Percentiles rank a stretch among this genome's conserved stretches.
phyloP scores from a whole-genome alignment of 176 grass and related monocot genomes.

The Ensete glaucum region DNA sequence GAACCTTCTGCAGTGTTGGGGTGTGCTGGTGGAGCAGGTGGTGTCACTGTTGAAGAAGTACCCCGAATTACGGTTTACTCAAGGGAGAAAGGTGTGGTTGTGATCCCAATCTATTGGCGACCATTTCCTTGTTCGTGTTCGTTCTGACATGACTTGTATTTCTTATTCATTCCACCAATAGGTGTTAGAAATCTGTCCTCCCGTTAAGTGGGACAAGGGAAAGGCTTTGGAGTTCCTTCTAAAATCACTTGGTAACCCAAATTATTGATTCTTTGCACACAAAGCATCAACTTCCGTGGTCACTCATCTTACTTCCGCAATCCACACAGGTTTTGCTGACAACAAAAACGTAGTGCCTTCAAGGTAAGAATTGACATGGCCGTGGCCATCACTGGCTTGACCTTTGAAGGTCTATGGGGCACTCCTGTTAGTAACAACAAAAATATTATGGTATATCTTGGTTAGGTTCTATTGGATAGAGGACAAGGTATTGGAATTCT shows the following conservation, averaged over 20 bases:
- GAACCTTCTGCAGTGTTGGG: constrained; percentile 48
- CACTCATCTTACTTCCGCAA: neutral
- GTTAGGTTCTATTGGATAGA: constrained; percentile 40
- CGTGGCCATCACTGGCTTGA: neutral
- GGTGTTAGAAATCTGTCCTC: constrained; percentile 73
- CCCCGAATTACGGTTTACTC: constrained; percentile 56
- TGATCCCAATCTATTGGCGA: no score
- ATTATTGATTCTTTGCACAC: neutral
- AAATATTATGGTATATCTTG: constrained; percentile 15
- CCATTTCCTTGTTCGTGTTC: no score
- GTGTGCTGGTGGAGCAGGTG: constrained; percentile 50
- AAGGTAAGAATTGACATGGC: constrained; percentile 36
- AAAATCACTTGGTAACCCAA: constrained; percentile 60
- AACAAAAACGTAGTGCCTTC: constrained; percentile 66
- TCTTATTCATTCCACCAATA: constrained; percentile 14
- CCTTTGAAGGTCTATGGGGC: neutral
- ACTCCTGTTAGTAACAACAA: constrained; percentile 6
- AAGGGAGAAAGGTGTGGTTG: constrained; percentile 55
- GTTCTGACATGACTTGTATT: neutral
- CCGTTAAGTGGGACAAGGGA: constrained; percentile 91
- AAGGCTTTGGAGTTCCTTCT: constrained; percentile 84
- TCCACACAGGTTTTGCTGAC: constrained; percentile 52
- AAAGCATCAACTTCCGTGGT: constrained; percentile 1
- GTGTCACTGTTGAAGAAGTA: constrained; percentile 50
- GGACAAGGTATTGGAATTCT: constrained; percentile 76